Evolutionary conservation across 768 basidiomycete species (phyloP).

Genomic region (Dentipellis fragilis): DNA sequence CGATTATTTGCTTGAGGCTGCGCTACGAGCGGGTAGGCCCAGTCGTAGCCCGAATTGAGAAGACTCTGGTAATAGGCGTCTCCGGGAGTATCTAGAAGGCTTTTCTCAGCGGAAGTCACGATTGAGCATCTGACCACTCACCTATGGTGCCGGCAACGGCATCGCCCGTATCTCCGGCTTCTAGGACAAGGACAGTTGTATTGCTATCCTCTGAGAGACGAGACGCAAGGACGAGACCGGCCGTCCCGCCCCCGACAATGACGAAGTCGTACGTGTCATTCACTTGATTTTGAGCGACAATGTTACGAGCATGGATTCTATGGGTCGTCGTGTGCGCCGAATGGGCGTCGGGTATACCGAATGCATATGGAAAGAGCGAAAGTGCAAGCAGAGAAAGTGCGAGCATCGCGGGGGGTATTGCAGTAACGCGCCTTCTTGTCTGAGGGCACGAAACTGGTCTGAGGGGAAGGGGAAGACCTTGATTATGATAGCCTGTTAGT

Average conservation of each 20-base stretch:
- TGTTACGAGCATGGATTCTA: constrained; percentile 20
- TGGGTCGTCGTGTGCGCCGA: not conserved
- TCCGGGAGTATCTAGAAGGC: constrained; percentile 33
- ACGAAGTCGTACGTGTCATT: constrained; percentile 44
- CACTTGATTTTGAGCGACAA: constrained; percentile 29
- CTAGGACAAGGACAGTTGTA: constrained; percentile 32
- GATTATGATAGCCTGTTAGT: too few relatives aligned
- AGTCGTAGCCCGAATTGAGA: constrained; percentile 39
- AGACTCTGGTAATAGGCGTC: constrained; percentile 44
- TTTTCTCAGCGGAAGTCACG: not conserved
- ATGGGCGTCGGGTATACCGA: not conserved
- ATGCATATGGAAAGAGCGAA: not conserved
- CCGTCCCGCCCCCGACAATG: constrained; percentile 37
- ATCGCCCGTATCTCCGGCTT: constrained; percentile 37
- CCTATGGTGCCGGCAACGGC: constrained; percentile 24
- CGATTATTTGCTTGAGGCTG: constrained; percentile 37
- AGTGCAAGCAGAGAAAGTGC: not conserved
- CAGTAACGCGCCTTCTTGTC: not conserved
- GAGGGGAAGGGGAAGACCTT: too few relatives aligned
- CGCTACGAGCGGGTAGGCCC: constrained; percentile 39
- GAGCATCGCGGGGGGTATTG: not conserved
- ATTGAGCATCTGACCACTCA: constrained; percentile 14
- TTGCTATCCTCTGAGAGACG: constrained; percentile 36
- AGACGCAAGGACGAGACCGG: constrained; percentile 36
- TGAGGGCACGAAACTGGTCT: too few relatives aligned